These are phyloP conservation scores for Cardamine resedifolia DNA, from an alignment of 345 rosid species.

Conservation along the genomic window DNA sequence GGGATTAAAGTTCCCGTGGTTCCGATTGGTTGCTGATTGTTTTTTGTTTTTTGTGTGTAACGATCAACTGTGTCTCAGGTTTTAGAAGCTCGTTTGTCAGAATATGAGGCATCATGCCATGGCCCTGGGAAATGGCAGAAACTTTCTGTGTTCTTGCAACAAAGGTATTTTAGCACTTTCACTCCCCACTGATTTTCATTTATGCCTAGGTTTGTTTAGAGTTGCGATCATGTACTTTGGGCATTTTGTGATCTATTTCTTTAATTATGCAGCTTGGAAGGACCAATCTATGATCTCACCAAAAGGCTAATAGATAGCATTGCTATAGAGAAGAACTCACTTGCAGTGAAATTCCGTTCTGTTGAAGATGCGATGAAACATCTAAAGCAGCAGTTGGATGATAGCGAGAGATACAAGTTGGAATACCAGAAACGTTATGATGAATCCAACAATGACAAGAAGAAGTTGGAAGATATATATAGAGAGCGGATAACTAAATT, in stretches of 20 bases:
- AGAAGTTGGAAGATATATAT: conserved; percentile 82
- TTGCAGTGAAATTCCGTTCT: conserved; percentile 71
- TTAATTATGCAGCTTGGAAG: conserved; percentile 69
- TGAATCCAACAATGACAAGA: conserved; percentile 92
- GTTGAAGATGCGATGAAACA: conserved; percentile 81
- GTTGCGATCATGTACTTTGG: background rate
- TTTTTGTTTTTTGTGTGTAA: conserved; percentile 1
- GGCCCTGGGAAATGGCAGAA: conserved; percentile 97
- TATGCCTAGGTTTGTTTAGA: background rate
- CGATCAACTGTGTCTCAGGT: conserved; percentile 50
- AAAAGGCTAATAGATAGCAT: conserved; percentile 76
- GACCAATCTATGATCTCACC: conserved; percentile 79
- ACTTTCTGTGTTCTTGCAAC: conserved; percentile 76
- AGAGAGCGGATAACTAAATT: conserved; percentile 65
- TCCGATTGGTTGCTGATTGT: background rate
- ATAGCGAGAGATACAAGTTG: conserved; percentile 77
- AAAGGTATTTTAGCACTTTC: conserved; percentile 51
- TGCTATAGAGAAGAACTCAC: conserved; percentile 82
- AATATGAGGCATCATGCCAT: conserved; percentile 72
- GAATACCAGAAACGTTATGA: conserved; percentile 89
- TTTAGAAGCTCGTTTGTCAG: conserved; percentile 71
- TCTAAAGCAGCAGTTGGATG: conserved; percentile 79
- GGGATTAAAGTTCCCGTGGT: background rate
- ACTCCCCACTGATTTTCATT: background rate
- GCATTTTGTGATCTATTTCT: background rate